Conservation (phyloP, 306 rosid genomes). For the Rosa rugosa region DNA sequence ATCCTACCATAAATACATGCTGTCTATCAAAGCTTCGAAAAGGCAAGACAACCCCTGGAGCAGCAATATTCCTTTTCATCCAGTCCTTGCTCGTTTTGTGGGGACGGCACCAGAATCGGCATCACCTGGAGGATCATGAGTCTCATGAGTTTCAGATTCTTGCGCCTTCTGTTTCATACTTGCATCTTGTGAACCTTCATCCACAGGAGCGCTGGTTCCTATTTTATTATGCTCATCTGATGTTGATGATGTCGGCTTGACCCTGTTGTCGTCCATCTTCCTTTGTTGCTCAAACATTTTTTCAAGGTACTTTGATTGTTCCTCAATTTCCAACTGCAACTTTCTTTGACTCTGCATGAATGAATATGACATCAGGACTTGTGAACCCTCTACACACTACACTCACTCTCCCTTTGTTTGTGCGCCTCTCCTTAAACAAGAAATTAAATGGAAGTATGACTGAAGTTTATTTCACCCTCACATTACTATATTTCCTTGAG, state of each 20-base stretch:
- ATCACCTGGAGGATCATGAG: constrained; percentile 26
- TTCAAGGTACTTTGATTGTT: constrained; percentile 76
- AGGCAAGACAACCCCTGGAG: constrained; percentile 16
- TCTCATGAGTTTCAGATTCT: constrained; percentile 32
- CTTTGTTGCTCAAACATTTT: constrained; percentile 82
- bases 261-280: constrained; percentile 52
- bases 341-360: constrained; percentile 70
- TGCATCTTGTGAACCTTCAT: constrained; percentile 37
- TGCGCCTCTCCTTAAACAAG: not conserved
- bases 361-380: constrained; percentile 26
- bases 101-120: constrained; percentile 36
- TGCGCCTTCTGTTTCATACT: constrained; percentile 36
- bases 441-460: not conserved
- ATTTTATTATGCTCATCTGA: constrained; percentile 26
- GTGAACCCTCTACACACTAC: not conserved
- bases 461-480: not conserved
- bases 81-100: constrained; percentile 57
- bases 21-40: constrained; percentile 2
- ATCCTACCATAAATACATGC: not conserved
- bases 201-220: constrained; percentile 20
- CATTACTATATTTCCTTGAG: not conserved
- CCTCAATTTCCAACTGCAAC: constrained; percentile 82
- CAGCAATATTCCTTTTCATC: constrained; percentile 24
- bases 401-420: not conserved
- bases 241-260: constrained; percentile 41